phyloP scores from a whole-genome alignment of 148 eudicot species.

The Pharnaceum exiguum region DNA sequence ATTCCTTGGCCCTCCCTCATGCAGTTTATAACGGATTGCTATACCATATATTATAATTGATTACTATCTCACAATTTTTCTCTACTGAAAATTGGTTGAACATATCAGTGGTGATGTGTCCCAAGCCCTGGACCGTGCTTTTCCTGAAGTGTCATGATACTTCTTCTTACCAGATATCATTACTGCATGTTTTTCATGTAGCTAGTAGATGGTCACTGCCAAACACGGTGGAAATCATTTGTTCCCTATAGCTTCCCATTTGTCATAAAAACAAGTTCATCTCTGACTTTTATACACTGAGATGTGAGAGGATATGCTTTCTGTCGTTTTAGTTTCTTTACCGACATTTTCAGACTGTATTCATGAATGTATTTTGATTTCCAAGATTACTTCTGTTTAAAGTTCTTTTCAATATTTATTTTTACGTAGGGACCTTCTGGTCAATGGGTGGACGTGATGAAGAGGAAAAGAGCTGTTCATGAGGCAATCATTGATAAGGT shows the following conservation, averaged over 20 bases:
- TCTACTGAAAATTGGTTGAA: too few species aligned
- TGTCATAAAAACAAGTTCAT: background rate
- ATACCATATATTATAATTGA: too few species aligned
- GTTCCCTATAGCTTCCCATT: background rate
- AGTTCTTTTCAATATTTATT: background rate
- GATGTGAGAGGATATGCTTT: background rate
- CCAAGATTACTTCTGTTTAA: background rate
- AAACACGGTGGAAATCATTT: background rate
- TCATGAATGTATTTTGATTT: background rate
- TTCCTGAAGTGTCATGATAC: too few species aligned
- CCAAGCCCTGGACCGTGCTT: too few species aligned
- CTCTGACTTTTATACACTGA: background rate
- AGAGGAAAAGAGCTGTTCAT: slow-evolving; percentile 78
- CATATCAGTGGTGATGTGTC: too few species aligned
- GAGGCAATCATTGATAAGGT: slow-evolving; percentile 61
- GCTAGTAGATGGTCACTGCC: too few species aligned
- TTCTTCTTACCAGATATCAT: too few species aligned
- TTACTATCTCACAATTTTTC: too few species aligned
- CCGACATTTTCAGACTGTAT: background rate
- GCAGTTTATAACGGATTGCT: too few species aligned
- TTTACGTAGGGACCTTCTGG: slow-evolving; percentile 52
- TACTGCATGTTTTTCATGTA: too few species aligned
- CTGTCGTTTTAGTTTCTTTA: background rate
- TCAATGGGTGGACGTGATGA: slow-evolving; percentile 92
- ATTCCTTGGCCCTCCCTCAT: too few species aligned